Evolutionary conservation across 139 green algal species (phyloP), one percentile per base, ranked within the genome.

Genomic region (Chlamydomonas sphaeroides): DNA sequence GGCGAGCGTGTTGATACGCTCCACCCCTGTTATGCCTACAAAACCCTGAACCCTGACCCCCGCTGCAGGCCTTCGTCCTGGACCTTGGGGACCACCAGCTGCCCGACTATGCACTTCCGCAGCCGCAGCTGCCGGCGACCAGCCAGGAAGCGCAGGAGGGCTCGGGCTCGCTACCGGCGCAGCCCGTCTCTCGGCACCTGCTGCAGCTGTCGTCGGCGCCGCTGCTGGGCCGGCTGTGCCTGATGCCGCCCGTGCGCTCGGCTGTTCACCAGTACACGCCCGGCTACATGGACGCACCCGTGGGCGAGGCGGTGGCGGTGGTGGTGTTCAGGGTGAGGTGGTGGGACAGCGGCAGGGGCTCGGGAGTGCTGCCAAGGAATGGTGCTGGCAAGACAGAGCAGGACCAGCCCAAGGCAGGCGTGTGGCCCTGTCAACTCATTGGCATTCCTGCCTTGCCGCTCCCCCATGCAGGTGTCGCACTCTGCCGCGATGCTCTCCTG

Each of bases 11-110:
- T 51, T 51, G 45, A 51, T 51, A 51, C 14, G 45, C 14, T 51
- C 10, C 45, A 51, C 21, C 49, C 8, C 2, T 20, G 18, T 56
- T 56, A 26, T 3, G 25, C 49, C 49, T 56, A 20, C 49, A 26
- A 3, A 17, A 3, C 49, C 49, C 6, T 56, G n/a, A n/a, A n/a
- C n/a, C n/a, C n/a, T n/a, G n/a, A n/a, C n/a, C n/a, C n/a, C n/a
- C n/a, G n/a, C n/a, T 53, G 14, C 45, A 72, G 66, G 21, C 39
- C 8, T 39, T 57, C 38, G 26, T 72, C 32, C 3, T 72, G 66
- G 66, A 72, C 66, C 66, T 72, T 38, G 66, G 66, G 3, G 66
- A 72, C 66, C 66, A 72, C 66, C 66, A 72, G 66, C 66, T 72
- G 66, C 39, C 56, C 32, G 38, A 72, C 3, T 26, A 21, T 17